Evolutionary conservation across 164 flowering plant genomes (phyloP).

Genomic region (Brasenia schreberi): DNA sequence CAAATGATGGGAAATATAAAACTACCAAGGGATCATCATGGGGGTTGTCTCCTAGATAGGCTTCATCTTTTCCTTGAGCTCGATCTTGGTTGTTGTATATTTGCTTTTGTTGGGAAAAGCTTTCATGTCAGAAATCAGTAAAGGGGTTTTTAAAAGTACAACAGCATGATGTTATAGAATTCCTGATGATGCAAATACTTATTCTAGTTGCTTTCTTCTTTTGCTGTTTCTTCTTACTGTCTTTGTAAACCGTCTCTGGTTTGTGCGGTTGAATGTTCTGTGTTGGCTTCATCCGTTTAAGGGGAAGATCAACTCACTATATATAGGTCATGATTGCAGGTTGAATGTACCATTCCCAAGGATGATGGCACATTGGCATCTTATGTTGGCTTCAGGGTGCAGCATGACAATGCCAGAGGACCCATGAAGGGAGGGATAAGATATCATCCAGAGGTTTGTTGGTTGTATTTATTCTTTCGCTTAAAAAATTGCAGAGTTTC

Average conservation of each 20-base stretch:
- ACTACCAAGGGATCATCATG: too few relatives aligned
- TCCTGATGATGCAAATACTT: too few relatives aligned
- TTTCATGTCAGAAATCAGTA: too few relatives aligned
- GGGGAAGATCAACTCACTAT: too few relatives aligned
- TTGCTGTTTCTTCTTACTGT: neutral
- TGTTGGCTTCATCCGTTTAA: too few relatives aligned
- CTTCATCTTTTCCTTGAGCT: too few relatives aligned
- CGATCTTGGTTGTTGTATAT: too few relatives aligned
- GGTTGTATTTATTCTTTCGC: neutral
- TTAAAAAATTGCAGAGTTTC: neutral
- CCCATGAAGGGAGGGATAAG: slow-evolving; percentile 99
- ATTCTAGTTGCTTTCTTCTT: neutral
- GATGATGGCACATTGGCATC: slow-evolving; percentile 90
- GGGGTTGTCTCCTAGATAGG: too few relatives aligned
- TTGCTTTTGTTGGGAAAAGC: too few relatives aligned
- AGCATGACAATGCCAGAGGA: slow-evolving; percentile 96
- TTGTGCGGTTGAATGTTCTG: neutral
- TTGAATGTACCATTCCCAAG: slow-evolving; percentile 94
- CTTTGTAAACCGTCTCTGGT: neutral
- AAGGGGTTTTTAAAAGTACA: too few relatives aligned
- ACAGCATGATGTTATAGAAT: too few relatives aligned
- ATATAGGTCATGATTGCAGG: slow-evolving; percentile 27
- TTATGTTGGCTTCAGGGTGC: slow-evolving; percentile 89
- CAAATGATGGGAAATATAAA: too few relatives aligned
- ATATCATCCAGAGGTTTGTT: slow-evolving; percentile 89